Evolutionary conservation across 768 basidiomycete species (phyloP).

Genomic region (Naematelia encephala): DNA sequence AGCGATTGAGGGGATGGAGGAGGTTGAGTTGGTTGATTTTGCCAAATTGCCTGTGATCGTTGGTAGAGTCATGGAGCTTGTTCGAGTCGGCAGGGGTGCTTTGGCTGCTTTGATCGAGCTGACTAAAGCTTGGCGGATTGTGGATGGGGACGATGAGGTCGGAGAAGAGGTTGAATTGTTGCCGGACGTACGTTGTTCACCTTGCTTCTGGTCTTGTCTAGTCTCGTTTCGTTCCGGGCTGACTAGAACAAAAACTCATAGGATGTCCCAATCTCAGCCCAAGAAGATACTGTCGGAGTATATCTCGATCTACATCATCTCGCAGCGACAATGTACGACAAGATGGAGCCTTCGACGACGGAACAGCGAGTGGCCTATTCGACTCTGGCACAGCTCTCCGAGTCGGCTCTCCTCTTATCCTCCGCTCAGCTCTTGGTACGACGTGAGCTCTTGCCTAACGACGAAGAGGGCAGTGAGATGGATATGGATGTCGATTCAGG

Average conservation of each 20-base stretch:
- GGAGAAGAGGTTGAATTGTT: slow-evolving; percentile 10
- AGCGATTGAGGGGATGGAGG: slow-evolving; percentile 52
- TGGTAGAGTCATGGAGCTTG: slow-evolving; percentile 67
- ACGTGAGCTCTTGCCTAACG: slow-evolving; percentile 5
- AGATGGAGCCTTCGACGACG: slow-evolving; percentile 2
- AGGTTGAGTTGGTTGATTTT: slow-evolving; percentile 58
- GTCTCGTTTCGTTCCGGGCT: neutral
- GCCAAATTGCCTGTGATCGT: slow-evolving; percentile 69
- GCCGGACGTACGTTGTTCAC: slow-evolving; percentile 5
- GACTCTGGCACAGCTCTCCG: slow-evolving; percentile 11
- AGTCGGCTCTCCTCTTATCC: slow-evolving; percentile 15
- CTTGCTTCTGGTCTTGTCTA: too few relatives aligned
- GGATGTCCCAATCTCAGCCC: neutral
- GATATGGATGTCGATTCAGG: neutral
- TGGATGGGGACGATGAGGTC: slow-evolving; percentile 13
- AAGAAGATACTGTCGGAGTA: slow-evolving; percentile 10
- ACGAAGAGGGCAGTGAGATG: slow-evolving; percentile 9
- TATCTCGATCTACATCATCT: slow-evolving; percentile 11
- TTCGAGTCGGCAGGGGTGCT: slow-evolving; percentile 67
- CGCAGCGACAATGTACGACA: slow-evolving; percentile 10
- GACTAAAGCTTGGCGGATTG: slow-evolving; percentile 25
- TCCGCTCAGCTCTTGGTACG: slow-evolving; percentile 19
- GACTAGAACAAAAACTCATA: neutral
- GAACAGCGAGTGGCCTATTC: slow-evolving; percentile 3
- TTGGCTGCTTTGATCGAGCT: slow-evolving; percentile 61